Evolutionary conservation across 768 basidiomycete genomes (phyloP).

Genomic region (Naganishia friedmannii): DNA sequence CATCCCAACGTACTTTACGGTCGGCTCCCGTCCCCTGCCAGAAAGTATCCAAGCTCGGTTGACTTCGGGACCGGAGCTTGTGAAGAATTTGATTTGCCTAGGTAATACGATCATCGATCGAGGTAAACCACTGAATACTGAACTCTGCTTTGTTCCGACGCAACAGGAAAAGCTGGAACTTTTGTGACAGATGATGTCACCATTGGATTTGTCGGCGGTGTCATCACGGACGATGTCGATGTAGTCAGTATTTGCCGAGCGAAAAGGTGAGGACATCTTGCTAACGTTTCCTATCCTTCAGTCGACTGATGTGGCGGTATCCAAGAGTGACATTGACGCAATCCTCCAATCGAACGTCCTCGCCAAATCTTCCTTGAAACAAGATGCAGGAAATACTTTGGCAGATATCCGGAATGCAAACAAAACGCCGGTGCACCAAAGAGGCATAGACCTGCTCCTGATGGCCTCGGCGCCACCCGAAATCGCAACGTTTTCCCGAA

Average conservation of each 20-base stretch:
- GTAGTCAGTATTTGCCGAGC: neutral
- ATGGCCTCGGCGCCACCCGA: constrained; percentile 8
- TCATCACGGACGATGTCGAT: constrained; percentile 15
- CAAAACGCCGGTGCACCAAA: constrained; percentile 17
- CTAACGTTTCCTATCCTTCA: constrained; percentile 36
- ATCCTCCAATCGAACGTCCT: constrained; percentile 68
- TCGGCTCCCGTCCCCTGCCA: constrained; percentile 75
- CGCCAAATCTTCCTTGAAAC: constrained; percentile 55
- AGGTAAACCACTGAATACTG: neutral
- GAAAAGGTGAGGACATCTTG: constrained; percentile 38
- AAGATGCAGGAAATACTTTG: constrained; percentile 53
- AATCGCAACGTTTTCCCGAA: neutral
- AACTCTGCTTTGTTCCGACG: constrained; percentile 45
- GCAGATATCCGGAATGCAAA: constrained; percentile 56
- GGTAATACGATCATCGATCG: constrained; percentile 59
- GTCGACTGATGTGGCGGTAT: constrained; percentile 13
- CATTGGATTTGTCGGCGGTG: constrained; percentile 77
- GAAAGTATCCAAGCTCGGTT: constrained; percentile 65
- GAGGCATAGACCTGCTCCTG: constrained; percentile 15
- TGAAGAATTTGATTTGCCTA: constrained; percentile 76
- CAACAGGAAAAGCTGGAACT: constrained; percentile 68
- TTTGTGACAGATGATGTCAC: constrained; percentile 76
- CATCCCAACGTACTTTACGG: constrained; percentile 87
- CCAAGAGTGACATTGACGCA: constrained; percentile 59
- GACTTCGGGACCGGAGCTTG: constrained; percentile 66